Conservation (phyloP, 1,284 basidiomycete genomes). For the Sporisorium sorghi region DNA sequence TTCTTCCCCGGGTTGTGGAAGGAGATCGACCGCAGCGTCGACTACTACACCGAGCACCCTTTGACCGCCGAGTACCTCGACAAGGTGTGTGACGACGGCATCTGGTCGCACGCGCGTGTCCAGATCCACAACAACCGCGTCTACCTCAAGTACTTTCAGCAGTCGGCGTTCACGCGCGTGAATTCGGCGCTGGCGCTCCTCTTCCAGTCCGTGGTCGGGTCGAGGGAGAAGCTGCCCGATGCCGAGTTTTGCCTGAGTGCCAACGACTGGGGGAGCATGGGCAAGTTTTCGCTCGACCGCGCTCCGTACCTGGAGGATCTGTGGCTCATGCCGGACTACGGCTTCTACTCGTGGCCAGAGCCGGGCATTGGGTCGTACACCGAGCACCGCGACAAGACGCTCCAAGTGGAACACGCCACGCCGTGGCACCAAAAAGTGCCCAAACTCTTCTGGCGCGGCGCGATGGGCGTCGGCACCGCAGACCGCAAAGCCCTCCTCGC, state of each 20-base stretch:
- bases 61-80: constrained; percentile 58
- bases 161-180: constrained; percentile 55
- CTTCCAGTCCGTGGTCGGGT: constrained; percentile 51
- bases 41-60: constrained; percentile 50
- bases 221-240: constrained; percentile 62
- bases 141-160: constrained; percentile 60
- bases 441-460: constrained; percentile 63
- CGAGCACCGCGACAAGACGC: constrained; percentile 51
- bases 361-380: constrained; percentile 62
- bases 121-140: constrained; percentile 64
- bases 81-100: constrained; percentile 59
- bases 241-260: constrained; percentile 65
- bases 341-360: constrained; percentile 64
- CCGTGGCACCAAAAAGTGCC: constrained; percentile 53
- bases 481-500: constrained; percentile 57
- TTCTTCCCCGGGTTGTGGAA: constrained; percentile 64
- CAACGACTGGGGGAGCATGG: constrained; percentile 63
- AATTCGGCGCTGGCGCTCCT: constrained; percentile 57
- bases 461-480: constrained; percentile 59
- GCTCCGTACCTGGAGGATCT: constrained; percentile 56
- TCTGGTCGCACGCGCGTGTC: constrained; percentile 61
- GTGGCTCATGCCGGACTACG: constrained; percentile 69
- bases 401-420: constrained; percentile 41
- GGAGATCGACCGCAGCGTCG: constrained; percentile 58
- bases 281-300: constrained; percentile 63